phyloP scores from a whole-genome alignment of 2,329 filamentous ascomycete species.

The Claviceps humidiphila region DNA sequence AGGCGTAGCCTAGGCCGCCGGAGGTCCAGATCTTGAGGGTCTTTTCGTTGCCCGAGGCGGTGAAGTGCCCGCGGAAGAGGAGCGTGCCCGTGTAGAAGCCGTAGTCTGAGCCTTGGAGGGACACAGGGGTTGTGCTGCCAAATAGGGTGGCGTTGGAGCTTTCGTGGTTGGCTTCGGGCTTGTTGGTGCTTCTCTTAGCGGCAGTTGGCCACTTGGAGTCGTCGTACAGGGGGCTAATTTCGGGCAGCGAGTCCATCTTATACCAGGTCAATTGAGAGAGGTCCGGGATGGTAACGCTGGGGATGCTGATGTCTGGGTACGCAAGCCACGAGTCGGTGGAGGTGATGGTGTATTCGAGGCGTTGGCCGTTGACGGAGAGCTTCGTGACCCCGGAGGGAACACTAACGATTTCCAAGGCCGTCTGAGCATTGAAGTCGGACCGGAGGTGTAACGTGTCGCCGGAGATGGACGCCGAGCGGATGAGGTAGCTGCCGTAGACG shows the following conservation, averaged over 20 bases:
- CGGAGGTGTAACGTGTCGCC: slow-evolving; percentile 46
- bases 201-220: slow-evolving; percentile 47
- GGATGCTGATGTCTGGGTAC: slow-evolving; percentile 38
- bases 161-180: slow-evolving; percentile 37
- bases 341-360: slow-evolving; percentile 22
- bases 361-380: slow-evolving; percentile 29
- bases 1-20: slow-evolving; percentile 55
- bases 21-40: slow-evolving; percentile 45
- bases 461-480: slow-evolving; percentile 44
- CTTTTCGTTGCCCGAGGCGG: slow-evolving; percentile 45
- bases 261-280: slow-evolving; percentile 52
- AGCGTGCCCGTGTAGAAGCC: slow-evolving; percentile 58
- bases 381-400: slow-evolving; percentile 35
- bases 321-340: slow-evolving; percentile 34
- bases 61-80: slow-evolving; percentile 58
- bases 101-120: slow-evolving; percentile 59
- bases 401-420: slow-evolving; percentile 54
- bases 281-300: slow-evolving; percentile 23
- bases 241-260: slow-evolving; percentile 57
- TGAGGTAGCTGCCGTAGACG: slow-evolving; percentile 49
- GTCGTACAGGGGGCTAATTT: slow-evolving; percentile 50
- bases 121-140: slow-evolving; percentile 47
- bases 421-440: slow-evolving; percentile 55
- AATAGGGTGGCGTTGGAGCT: slow-evolving; percentile 46
- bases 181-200: background rate